Evolutionary conservation across 2,329 filamentous ascomycete genomes (phyloP), one percentile per base, ranked within the genome.

Genomic region (Xylaria sp.): DNA sequence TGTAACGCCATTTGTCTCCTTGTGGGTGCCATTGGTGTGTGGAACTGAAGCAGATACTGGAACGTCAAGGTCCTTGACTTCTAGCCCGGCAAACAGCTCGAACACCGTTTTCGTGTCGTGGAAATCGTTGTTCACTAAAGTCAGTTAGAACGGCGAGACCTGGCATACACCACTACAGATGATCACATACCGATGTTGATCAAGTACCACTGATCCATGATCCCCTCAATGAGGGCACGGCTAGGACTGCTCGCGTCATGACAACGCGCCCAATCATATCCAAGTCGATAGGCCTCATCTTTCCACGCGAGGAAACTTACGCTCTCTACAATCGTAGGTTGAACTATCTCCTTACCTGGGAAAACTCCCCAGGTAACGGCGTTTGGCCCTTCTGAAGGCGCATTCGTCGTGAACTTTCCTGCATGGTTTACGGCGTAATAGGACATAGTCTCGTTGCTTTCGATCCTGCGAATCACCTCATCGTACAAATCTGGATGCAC

Each of bases 291-390:
- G 18, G 97, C 97, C 82, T 99, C 96, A 75, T 99, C 96, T 82
- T 97, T 97, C 96, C 96, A 99, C 2, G 96, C 96, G 63, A 99
- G 85, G 87, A 99, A 99, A 80, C 93, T 97, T 79, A 99, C 91
- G 20, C 93, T 97, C 83, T 99, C 96, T 62, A 99, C 96, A 76
- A 99, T 98, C n/a, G 96, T 99, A 15, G 96, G 96, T 81, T 99
- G 96, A n/a, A 99, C 94, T 78, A 99, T 98, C 82, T 99, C 96
- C 80, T 98, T 97, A 67, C 96, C 96, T 0, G 96, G 95, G 84
- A 98, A 99, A 41, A 99, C 97, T 81, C 96, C 96, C 96, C 96
- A 99, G 1, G 96, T 99, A 59, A 99, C 93, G n/a, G 96, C 96
- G 76, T 99, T 99, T 46, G 96, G 96, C 6, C 94, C 93, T 74